Evolutionary conservation across 2,329 filamentous ascomycete species (phyloP).

Genomic region (Fusarium sp.): DNA sequence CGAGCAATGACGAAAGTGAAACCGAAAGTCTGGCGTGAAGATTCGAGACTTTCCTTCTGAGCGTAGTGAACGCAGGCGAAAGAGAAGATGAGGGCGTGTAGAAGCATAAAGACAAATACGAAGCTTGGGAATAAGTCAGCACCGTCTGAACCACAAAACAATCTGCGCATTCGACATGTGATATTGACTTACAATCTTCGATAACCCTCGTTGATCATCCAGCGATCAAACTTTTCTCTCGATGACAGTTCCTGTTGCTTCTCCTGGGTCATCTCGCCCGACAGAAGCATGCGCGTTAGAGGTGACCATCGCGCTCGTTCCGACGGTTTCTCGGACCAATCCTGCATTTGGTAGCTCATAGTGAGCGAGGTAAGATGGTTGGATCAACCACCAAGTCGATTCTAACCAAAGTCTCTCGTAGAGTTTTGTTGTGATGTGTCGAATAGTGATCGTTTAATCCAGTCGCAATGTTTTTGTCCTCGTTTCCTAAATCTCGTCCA

Average conservation of each 20-base stretch:
- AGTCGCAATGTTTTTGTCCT: neutral
- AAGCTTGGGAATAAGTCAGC: slow-evolving; percentile 59
- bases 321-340: slow-evolving; percentile 57
- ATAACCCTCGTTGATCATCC: slow-evolving; percentile 93
- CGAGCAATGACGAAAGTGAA: slow-evolving; percentile 82
- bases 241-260: slow-evolving; percentile 74
- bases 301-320: slow-evolving; percentile 87
- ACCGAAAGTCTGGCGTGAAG: slow-evolving; percentile 76
- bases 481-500: neutral
- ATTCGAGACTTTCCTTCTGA: slow-evolving; percentile 79
- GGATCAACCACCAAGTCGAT: slow-evolving; percentile 2
- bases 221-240: slow-evolving; percentile 81
- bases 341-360: slow-evolving; percentile 49
- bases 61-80: slow-evolving; percentile 86
- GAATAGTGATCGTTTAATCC: neutral
- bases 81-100: slow-evolving; percentile 81
- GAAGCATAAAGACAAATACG: slow-evolving; percentile 78
- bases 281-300: slow-evolving; percentile 83
- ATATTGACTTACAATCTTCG: slow-evolving; percentile 74
- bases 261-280: slow-evolving; percentile 83
- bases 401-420: neutral
- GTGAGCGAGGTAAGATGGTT: slow-evolving; percentile 16
- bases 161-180: neutral
- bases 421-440: neutral
- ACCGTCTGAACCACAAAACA: neutral